These are phyloP conservation scores for Helicocarpus griseus DNA, from an alignment of 2,329 filamentous ascomycete species.

Conservation along the genomic window DNA sequence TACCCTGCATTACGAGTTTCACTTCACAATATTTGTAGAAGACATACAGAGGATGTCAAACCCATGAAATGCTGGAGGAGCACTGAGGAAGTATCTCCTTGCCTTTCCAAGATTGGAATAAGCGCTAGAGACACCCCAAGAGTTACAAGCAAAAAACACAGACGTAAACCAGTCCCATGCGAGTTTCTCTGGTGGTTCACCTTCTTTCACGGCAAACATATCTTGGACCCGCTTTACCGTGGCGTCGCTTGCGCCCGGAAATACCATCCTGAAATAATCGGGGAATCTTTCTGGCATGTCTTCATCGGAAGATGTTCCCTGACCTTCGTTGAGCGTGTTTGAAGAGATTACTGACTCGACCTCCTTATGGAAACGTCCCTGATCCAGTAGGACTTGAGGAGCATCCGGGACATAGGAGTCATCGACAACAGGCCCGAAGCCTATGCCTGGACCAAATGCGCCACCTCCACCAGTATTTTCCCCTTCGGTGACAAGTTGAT, in stretches of 20 bases:
- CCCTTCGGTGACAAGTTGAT: constrained; percentile 1
- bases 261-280: background rate
- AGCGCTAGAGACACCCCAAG: constrained; percentile 1
- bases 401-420: constrained; percentile 1
- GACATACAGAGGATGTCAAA: constrained; percentile 6
- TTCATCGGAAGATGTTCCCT: background rate
- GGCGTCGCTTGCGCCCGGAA: constrained; percentile 1
- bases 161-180: constrained; percentile 9
- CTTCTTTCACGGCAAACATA: background rate
- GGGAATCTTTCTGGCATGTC: constrained; percentile 7
- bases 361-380: background rate
- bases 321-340: constrained; percentile 4
- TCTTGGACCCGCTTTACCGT: constrained; percentile 2
- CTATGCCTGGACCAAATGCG: constrained; percentile 4
- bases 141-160: constrained; percentile 7
- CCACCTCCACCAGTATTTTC: background rate
- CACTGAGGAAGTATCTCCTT: constrained; percentile 6
- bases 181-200: constrained; percentile 1
- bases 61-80: constrained; percentile 4
- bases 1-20: background rate
- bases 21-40: too few species aligned
- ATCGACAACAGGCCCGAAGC: constrained; percentile 6
- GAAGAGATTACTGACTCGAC: constrained; percentile 1
- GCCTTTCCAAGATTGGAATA: background rate
- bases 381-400: background rate